These are phyloP conservation scores for Rhynchosporium secalis DNA, from an alignment of 2,329 filamentous ascomycete genomes.

Conservation along the genomic window DNA sequence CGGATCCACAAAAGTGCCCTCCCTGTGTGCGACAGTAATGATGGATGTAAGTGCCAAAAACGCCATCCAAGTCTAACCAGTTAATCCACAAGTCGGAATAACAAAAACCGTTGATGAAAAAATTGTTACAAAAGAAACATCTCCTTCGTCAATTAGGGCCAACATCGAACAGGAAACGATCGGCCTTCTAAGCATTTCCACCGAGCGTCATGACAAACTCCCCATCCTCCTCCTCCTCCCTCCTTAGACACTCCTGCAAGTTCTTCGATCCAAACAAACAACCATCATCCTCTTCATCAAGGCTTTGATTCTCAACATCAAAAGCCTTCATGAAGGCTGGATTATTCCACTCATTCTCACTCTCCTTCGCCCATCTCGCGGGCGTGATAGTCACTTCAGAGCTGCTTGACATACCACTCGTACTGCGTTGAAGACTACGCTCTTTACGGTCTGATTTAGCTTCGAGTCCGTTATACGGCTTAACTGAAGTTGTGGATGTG, in stretches of 20 bases:
- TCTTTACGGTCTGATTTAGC: slow-evolving; percentile 20
- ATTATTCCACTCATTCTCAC: slow-evolving; percentile 41
- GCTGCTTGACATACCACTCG: slow-evolving; percentile 41
- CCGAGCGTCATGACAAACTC: slow-evolving; percentile 56
- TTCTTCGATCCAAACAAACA: slow-evolving; percentile 34
- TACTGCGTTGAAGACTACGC: slow-evolving; percentile 31
- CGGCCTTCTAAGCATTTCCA: not conserved
- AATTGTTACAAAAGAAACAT: not conserved
- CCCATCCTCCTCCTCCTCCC: slow-evolving; percentile 46
- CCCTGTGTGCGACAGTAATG: not conserved
- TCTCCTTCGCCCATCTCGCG: slow-evolving; percentile 44
- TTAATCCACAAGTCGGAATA: not conserved
- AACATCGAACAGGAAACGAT: too few species aligned
- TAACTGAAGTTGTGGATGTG: not conserved
- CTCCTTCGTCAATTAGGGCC: too few species aligned
- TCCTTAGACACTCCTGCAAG: slow-evolving; percentile 39
- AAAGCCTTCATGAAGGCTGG: slow-evolving; percentile 61
- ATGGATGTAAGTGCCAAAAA: not conserved
- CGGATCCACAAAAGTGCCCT: not conserved
- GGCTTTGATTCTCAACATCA: slow-evolving; percentile 44
- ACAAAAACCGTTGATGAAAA: not conserved
- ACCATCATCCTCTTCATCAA: slow-evolving; percentile 46
- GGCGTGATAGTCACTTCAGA: slow-evolving; percentile 52
- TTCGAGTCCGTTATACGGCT: not conserved
- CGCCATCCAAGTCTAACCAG: not conserved